phyloP scores from a whole-genome alignment of 108 stramenopile species.

The Fragilaria crotonensis region DNA sequence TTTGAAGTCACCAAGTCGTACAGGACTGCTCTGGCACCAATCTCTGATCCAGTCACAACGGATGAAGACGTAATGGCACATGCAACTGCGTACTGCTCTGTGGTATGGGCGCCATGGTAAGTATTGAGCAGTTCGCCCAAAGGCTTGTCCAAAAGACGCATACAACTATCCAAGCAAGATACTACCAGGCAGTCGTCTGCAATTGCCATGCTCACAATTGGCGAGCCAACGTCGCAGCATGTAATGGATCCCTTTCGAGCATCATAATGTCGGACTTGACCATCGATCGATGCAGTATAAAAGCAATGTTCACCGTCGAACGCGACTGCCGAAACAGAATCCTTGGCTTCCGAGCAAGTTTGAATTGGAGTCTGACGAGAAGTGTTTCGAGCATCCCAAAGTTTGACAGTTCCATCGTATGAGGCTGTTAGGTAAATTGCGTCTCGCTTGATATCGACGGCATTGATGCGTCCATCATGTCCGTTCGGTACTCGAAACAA shows the following conservation, averaged over 20 bases:
- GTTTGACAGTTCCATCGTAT: conserved; percentile 69
- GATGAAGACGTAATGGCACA: conserved; percentile 53
- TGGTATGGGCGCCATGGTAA: conserved; percentile 31
- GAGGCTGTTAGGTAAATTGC: conserved; percentile 58
- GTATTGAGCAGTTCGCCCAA: conserved; percentile 43
- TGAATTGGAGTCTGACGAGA: conserved; percentile 51
- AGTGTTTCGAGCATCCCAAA: conserved; percentile 66
- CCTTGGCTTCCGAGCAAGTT: conserved; percentile 66
- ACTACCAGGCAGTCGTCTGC: conserved; percentile 56
- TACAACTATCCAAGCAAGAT: conserved; percentile 69
- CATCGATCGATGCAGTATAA: conserved; percentile 70
- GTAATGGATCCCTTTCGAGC: conserved; percentile 44
- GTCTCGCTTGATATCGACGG: conserved; percentile 33
- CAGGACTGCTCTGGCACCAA: conserved; percentile 47
- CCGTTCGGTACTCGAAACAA: conserved; percentile 49
- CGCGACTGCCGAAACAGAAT: conserved; percentile 64
- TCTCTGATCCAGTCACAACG: conserved; percentile 58
- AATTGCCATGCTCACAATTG: conserved; percentile 54
- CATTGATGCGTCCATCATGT: conserved; percentile 55
- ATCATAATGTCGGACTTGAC: conserved; percentile 69
- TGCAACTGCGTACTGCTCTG: conserved; percentile 56
- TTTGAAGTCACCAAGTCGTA: conserved; percentile 45
- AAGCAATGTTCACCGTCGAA: conserved; percentile 12
- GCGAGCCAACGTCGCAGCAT: conserved; percentile 39
- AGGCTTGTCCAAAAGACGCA: conserved; percentile 47